Conservation (phyloP, 2,329 filamentous ascomycete genomes). For the Colletotrichum lentis region DNA sequence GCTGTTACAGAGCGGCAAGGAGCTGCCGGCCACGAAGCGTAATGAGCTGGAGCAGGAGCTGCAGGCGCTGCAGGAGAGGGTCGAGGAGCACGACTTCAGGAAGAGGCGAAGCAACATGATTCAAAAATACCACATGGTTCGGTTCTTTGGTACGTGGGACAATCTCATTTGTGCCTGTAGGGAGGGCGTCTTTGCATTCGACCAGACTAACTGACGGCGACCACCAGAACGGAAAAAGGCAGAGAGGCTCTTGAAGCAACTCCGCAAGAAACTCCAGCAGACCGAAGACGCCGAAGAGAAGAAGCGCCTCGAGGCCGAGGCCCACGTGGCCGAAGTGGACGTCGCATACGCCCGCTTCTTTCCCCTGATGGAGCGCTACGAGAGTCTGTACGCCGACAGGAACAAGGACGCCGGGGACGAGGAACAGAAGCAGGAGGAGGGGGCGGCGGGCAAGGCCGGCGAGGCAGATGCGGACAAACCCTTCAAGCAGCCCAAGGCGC, state of each 20-base stretch:
- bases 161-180: neutral
- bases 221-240: slow-evolving; percentile 75
- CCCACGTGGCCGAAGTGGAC: slow-evolving; percentile 77
- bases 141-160: slow-evolving; percentile 75
- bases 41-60: slow-evolving; percentile 77
- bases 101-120: slow-evolving; percentile 76
- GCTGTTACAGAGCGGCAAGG: slow-evolving; percentile 66
- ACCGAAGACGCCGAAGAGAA: slow-evolving; percentile 61
- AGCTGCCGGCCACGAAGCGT: slow-evolving; percentile 72
- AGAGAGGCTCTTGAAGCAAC: slow-evolving; percentile 69
- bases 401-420: slow-evolving; percentile 49
- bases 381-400: slow-evolving; percentile 64
- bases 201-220: neutral
- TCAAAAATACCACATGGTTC: slow-evolving; percentile 80
- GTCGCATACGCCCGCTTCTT: slow-evolving; percentile 78
- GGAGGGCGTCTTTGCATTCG: neutral
- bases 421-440: slow-evolving; percentile 49
- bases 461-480: slow-evolving; percentile 47
- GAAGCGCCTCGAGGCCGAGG: slow-evolving; percentile 60
- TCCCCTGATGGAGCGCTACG: slow-evolving; percentile 75
- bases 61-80: slow-evolving; percentile 69
- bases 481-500: slow-evolving; percentile 51
- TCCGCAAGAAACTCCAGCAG: slow-evolving; percentile 65
- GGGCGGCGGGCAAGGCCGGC: slow-evolving; percentile 50
- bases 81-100: slow-evolving; percentile 66